Evolutionary conservation across 2,329 filamentous ascomycete genomes (phyloP).

Genomic region (Colletotrichum sp.): DNA sequence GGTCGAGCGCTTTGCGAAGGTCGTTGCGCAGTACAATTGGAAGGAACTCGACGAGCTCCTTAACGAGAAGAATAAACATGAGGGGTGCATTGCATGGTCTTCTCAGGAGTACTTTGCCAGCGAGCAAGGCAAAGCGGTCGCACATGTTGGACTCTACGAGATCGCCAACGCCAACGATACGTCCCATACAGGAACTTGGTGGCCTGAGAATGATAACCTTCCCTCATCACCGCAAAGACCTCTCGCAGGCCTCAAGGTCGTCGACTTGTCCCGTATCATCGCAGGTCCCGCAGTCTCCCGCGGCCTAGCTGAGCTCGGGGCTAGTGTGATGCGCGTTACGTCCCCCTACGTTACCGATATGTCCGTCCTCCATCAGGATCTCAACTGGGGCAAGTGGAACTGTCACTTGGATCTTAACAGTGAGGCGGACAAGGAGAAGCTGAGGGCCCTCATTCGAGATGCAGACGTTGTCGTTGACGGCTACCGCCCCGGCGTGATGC

Average conservation of each 20-base stretch:
- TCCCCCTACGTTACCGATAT: constrained; percentile 43
- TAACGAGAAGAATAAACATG: constrained; percentile 27
- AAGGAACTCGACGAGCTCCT: constrained; percentile 25
- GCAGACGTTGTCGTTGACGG: constrained; percentile 57
- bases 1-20: constrained; percentile 8
- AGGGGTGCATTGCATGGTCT: constrained; percentile 30
- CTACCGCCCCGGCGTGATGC: constrained; percentile 52
- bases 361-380: constrained; percentile 44
- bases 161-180: constrained; percentile 23
- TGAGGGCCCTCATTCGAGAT: constrained; percentile 42
- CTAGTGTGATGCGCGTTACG: constrained; percentile 50
- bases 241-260: constrained; percentile 51
- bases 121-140: constrained; percentile 29
- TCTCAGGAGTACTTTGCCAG: constrained; percentile 29
- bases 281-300: constrained; percentile 49
- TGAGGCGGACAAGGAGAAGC: constrained; percentile 5
- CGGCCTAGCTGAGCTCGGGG: constrained; percentile 49
- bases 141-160: constrained; percentile 25
- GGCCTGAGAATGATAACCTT: constrained; percentile 33
- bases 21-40: constrained; percentile 23
- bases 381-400: constrained; percentile 57
- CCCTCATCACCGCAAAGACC: constrained; percentile 39
- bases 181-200: constrained; percentile 42
- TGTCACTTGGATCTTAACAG: constrained; percentile 44
- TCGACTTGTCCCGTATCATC: constrained; percentile 53